Base-by-base conservation (phyloP, 2,329 filamentous ascomycete species). In the Fusarium abutilonis region DNA sequence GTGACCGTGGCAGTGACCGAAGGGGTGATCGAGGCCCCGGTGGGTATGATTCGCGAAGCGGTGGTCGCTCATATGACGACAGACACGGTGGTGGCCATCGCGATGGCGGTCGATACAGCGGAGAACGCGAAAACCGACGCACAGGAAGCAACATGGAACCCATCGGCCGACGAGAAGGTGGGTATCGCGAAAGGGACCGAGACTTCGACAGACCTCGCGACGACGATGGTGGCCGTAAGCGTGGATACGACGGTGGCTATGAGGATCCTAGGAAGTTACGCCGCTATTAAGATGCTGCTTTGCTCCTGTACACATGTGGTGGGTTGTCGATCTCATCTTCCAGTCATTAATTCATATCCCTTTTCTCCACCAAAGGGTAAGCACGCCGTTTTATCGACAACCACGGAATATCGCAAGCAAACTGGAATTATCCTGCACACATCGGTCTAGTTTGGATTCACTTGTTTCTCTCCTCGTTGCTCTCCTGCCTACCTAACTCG, bases 111-210 rank as follows among this genome's bases (percentile, higher is more conserved):
- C 72, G 75, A 55, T 67, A 60, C 58, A 71, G 72, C 60, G 72
- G 72, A 54, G 75, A 74, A 43, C 81, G 85, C 64, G 83, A 86
- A 11, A 70, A 70, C 57, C 82, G 84, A 55, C 78, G 80, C 39
- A 89, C 86, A 53, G 91, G 91, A 66, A 91, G 91, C 79, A 95
- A 96, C 78, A 89, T 90, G 77, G 92, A 96, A 75, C 92, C 91
- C 60, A 86, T 95, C 74, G 88, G 90, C 72, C 86, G 87, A 57
- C 75, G 87, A 70, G 86, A 89, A 64, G 81, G 81, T 74, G 82
- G 82, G 68, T 84, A 85, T 76, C 82, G 76, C 56, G 76, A 79
- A 46, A 75, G 83, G 59, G 80, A 79, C 50, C 75, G 83, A 53
- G 80, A 83, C 70, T 81, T 79, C 74, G 85, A 88, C 73, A 78